phyloP scores from a whole-genome alignment of 257 asterid species.

The Leonotis leonurus region DNA sequence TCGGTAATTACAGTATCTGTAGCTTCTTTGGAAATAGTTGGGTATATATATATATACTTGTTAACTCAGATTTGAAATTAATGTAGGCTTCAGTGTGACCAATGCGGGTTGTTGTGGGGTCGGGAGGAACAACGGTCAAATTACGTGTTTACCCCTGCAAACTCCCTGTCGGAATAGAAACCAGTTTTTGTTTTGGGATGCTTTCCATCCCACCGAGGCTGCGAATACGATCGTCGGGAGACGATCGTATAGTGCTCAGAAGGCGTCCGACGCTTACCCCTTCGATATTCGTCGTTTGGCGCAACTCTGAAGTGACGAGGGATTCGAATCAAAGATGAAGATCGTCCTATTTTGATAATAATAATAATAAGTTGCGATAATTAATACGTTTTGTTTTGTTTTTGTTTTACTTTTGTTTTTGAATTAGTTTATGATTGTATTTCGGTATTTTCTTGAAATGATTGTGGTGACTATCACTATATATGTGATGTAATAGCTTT shows the following conservation, averaged over 20 bases:
- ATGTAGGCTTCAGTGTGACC: slow-evolving; percentile 57
- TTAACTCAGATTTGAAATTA: background rate
- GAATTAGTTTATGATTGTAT: background rate
- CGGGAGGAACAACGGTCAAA: slow-evolving; percentile 86
- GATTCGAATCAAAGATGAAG: slow-evolving; percentile 6
- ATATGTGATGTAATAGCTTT: background rate
- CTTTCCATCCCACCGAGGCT: slow-evolving; percentile 80
- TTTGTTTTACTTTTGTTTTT: background rate
- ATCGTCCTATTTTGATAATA: background rate
- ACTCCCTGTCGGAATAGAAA: slow-evolving; percentile 56
- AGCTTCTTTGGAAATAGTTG: no score
- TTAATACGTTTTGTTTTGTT: background rate
- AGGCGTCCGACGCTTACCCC: slow-evolving; percentile 63
- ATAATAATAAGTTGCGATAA: background rate
- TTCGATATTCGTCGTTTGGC: slow-evolving; percentile 66
- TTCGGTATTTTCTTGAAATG: background rate
- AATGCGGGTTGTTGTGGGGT: slow-evolving; percentile 90
- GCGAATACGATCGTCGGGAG: slow-evolving; percentile 64
- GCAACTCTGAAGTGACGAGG: slow-evolving; percentile 26
- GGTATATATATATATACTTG: no score
- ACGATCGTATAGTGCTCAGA: slow-evolving; percentile 60
- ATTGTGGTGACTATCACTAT: background rate
- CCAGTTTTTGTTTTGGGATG: slow-evolving; percentile 76
- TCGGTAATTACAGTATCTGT: slow-evolving; percentile 30
- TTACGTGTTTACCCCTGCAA: slow-evolving; percentile 78